Evolutionary conservation across 768 basidiomycete genomes (phyloP), one percentile per base, ranked within the genome.

Genomic region (Podaxis carcinomalis): DNA sequence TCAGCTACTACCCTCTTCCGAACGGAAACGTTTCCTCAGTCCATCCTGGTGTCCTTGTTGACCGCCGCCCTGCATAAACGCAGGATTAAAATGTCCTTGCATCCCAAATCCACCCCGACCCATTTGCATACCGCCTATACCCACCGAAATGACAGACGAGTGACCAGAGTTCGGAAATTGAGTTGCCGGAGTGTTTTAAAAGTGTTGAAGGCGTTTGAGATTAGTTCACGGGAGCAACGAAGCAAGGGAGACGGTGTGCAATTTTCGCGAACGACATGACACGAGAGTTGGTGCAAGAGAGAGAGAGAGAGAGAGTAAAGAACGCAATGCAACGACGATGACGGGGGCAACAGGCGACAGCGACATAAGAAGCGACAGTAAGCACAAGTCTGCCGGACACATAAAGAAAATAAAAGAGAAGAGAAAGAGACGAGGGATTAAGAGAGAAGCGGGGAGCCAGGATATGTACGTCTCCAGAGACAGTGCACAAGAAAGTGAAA

Each of bases 1-100:
- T 57, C 21, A 47, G 23, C 56, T 21, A 36, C 32, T 19, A 5
- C 77, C 79, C 49, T 84, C 84, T 58, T 86, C 85, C 54, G 74
- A 71, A 61, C 84, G 78, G 69, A 79, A 84, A 35, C 85, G 74
- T 66, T 86, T 86, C 67, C 81, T 74, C 27, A 80, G 78, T 51
- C 81, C 81, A 64, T 82, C 77, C 32, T 72, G 75, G 19, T 58
- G 56, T 16, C 66, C 64, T 35, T 35, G 51, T 21, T 77, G 79
- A 13, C 75, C 77, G 42, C 69, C 72, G 37, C 74, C 76, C 68
- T 79, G 81, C 78, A 87, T 84, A 70, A 91, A 90, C 21, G 87
- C 85, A 2, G 89, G 88, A 69, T 90, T 90, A 76, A 88, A 85
- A 74, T 90, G 87, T 14, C 88, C 87, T 67, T 79, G 79, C 61